Percentiles rank a stretch among this genome's conserved stretches.
Evolutionary conservation across 1,284 basidiomycete genomes (phyloP).

Genomic region (Xerocomus minutiporus): DNA sequence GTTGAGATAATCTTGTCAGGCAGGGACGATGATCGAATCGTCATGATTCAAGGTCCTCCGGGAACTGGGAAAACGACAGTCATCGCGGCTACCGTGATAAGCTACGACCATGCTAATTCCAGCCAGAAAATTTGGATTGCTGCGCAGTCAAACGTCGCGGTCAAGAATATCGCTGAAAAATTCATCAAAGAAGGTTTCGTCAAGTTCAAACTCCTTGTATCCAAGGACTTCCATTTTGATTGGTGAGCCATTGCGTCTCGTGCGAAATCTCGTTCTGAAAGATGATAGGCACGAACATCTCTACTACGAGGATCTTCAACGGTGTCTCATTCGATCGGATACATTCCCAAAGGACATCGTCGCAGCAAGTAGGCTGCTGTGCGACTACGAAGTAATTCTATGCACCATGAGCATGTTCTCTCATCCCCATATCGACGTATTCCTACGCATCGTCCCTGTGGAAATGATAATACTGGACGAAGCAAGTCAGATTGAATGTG

Average conservation of each 20-base stretch:
- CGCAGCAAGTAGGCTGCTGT: conserved; percentile 26
- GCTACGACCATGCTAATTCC: conserved; percentile 24
- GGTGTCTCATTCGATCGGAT: conserved; percentile 50
- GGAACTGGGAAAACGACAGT: conserved; percentile 40
- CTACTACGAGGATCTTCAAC: conserved; percentile 41
- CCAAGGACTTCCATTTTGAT: conserved; percentile 42
- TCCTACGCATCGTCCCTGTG: conserved; percentile 42
- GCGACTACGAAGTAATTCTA: conserved; percentile 52
- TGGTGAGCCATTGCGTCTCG: conserved; percentile 44
- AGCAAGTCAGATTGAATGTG: conserved; percentile 62
- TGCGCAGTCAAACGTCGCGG: conserved; percentile 63
- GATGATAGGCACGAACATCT: conserved; percentile 67
- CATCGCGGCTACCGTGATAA: conserved; percentile 47
- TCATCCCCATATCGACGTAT: conserved; percentile 27
- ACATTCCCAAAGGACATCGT: conserved; percentile 32
- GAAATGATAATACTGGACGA: conserved; percentile 57
- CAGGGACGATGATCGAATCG: conserved; percentile 39
- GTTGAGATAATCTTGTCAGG: conserved; percentile 35
- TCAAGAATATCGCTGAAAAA: conserved; percentile 53
- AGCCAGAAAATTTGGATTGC: conserved; percentile 55
- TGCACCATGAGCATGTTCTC: conserved; percentile 48
- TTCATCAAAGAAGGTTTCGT: conserved; percentile 34
- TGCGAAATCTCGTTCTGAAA: conserved; percentile 5
- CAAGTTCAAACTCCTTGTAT: conserved; percentile 42
- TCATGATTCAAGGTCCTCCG: conserved; percentile 56